phyloP scores from a whole-genome alignment of 208 protist species.

The Leishmania martiniquensis region DNA sequence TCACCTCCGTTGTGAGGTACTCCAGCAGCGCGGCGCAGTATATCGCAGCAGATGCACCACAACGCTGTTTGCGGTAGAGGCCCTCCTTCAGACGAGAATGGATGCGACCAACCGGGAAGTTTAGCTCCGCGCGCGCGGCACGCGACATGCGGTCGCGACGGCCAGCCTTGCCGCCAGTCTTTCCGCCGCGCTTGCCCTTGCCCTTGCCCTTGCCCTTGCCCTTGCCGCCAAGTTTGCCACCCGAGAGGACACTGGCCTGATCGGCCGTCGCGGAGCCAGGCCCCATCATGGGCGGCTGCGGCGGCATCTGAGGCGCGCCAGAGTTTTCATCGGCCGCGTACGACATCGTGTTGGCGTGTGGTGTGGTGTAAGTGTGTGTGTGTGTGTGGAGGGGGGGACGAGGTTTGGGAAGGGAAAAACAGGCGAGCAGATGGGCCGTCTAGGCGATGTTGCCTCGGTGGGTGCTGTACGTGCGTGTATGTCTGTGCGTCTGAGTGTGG shows the following conservation, averaged over 20 bases:
- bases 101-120: conserved; percentile 98
- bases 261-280: conserved; percentile 80
- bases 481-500: too few species aligned
- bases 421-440: not conserved
- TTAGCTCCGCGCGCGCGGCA: conserved; percentile 89
- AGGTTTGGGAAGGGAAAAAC: conserved; percentile 1
- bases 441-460: not conserved
- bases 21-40: conserved; percentile 99
- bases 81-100: conserved; percentile 98
- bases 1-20: conserved; percentile 98
- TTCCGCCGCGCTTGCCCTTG: conserved; percentile 92
- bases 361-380: not conserved
- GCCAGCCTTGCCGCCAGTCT: conserved; percentile 89
- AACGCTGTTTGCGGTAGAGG: conserved; percentile 94
- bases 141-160: conserved; percentile 87
- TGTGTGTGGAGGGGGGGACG: not conserved
- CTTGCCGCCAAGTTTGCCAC: conserved; percentile 88
- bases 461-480: not conserved
- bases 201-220: conserved; percentile 72
- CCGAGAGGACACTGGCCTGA: conserved; percentile 87
- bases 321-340: conserved; percentile 59
- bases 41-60: conserved; percentile 97
- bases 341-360: conserved; percentile 51
- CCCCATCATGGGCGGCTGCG: conserved; percentile 60
- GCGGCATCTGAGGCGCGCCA: conserved; percentile 23